Evolutionary conservation across 1,284 basidiomycete genomes (phyloP), one percentile per base, ranked within the genome.

Genomic region (Takashimella tepidaria): DNA sequence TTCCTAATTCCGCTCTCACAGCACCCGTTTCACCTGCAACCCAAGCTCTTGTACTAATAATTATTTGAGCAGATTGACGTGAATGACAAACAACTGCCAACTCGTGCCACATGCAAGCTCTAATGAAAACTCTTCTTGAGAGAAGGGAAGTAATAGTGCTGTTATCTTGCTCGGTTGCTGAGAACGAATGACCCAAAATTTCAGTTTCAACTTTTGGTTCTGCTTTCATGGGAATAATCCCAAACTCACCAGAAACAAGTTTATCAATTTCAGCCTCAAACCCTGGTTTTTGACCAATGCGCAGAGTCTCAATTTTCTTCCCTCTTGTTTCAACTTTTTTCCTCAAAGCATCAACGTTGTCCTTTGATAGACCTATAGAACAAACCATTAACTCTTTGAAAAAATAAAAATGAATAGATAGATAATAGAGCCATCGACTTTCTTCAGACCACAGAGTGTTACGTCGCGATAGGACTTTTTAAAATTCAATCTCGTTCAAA

Each of bases 31-130:
- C 88, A 54, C 88, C 87, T 45, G 79, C 77, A 2, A 84, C 84
- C 71, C 90, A 88, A 0, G 77, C 76, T 66, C 88, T 84, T 57
- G 86, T 83, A 1, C 85, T 78, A 52, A 85, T 79, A 0, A 86
- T 86, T n/a, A 91, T 74, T 27, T 92, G 79, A 0, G 86, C 81
- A 59, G 90, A 89, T 76, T 93, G 90, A 42, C 87, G 79, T 64
- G 92, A 91, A 72, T 93, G 90, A 48, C 92, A 76, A 24, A 93
- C 85, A 2, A 92, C 86, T 12, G 88, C 83, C 13, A 93, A 79
- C 72, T 95, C 91, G 64, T 92, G 88, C 90, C 91, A 95, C 82
- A 93, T 83, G 61, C 91, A 89, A 54, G 86, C 86, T 41, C 88
- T 84, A 56, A 92, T 85, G 67, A 92, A 92, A 8, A 92, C 82